phyloP scores from a whole-genome alignment of 2,329 filamentous ascomycete genomes.

The Curvularia eragrostidis region DNA sequence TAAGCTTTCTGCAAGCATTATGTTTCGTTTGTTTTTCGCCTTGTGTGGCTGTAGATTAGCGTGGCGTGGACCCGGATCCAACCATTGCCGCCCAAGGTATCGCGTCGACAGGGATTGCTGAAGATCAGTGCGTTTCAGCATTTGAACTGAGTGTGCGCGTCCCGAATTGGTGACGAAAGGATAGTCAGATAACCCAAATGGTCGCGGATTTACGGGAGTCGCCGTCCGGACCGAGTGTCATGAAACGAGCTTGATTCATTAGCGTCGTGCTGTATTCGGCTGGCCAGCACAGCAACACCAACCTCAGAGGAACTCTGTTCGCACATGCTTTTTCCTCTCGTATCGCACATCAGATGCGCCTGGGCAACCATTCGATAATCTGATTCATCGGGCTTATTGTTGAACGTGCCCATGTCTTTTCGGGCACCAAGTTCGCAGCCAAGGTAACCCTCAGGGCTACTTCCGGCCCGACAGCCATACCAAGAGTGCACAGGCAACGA shows the following conservation, averaged over 20 bases:
- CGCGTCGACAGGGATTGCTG: not conserved
- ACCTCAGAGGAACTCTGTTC: slow-evolving; percentile 4
- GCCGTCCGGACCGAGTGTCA: slow-evolving; percentile 18
- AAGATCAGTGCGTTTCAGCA: slow-evolving; percentile 14
- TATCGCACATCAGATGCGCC: not conserved
- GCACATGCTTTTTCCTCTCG: not conserved
- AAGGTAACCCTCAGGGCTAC: not conserved
- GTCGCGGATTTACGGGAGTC: slow-evolving; percentile 11
- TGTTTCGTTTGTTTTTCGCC: slow-evolving; percentile 12
- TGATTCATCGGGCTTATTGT: not conserved
- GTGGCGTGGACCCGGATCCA: slow-evolving; percentile 8
- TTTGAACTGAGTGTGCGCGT: slow-evolving; percentile 7
- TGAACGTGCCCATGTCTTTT: not conserved
- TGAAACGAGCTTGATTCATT: slow-evolving; percentile 19
- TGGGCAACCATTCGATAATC: not conserved
- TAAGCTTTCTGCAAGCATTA: slow-evolving; percentile 27
- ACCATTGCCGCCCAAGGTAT: slow-evolving; percentile 6
- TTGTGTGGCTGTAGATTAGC: not conserved
- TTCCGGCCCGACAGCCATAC: not conserved
- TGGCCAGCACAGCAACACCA: slow-evolving; percentile 19
- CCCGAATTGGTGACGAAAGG: slow-evolving; percentile 6
- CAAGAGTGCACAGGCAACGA: not conserved
- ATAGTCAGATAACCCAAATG: not conserved
- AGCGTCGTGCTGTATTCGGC: slow-evolving; percentile 19
- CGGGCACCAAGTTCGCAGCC: not conserved